Evolutionary conservation across 768 basidiomycete species (phyloP).

Genomic region (Ramaria rubella): DNA sequence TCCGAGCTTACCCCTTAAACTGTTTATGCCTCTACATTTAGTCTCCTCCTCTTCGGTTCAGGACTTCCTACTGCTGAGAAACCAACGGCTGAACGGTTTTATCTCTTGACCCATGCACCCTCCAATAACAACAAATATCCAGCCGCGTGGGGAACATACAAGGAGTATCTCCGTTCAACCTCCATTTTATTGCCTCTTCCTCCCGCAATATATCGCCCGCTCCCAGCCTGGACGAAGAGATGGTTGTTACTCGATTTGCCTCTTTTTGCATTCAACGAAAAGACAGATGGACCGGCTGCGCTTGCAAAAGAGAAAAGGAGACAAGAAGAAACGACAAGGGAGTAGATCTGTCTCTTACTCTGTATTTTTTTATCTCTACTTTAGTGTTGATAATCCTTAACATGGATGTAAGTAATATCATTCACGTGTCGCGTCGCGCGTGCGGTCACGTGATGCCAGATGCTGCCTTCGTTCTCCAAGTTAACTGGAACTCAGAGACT

Average conservation of each 20-base stretch:
- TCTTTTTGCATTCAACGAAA: constrained; percentile 52
- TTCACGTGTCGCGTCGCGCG: neutral
- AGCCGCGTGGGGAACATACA: constrained; percentile 47
- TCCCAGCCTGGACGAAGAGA: constrained; percentile 48
- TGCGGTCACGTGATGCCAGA: neutral
- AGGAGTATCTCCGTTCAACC: constrained; percentile 47
- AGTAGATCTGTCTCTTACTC: neutral
- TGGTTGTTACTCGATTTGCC: constrained; percentile 56
- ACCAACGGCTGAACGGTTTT: constrained; percentile 54
- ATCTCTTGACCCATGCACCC: constrained; percentile 42
- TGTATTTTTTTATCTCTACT: no score
- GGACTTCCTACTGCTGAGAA: constrained; percentile 69
- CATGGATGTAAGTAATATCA: no score
- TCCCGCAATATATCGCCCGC: constrained; percentile 42
- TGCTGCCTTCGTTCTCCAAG: neutral
- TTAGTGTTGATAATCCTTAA: no score
- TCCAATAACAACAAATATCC: constrained; percentile 24
- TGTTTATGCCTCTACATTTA: no score
- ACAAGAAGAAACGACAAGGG: neutral
- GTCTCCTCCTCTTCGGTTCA: constrained; percentile 57
- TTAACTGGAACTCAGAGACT: no score
- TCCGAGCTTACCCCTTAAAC: neutral
- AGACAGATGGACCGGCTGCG: constrained; percentile 39
- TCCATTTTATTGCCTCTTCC: constrained; percentile 60
- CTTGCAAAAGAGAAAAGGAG: constrained; percentile 29